Percentiles rank a stretch among this genome's conserved stretches.
phyloP scores from a whole-genome alignment of 495 filamentous ascomycete genomes.

The Symbiotaphrina buchneri region DNA sequence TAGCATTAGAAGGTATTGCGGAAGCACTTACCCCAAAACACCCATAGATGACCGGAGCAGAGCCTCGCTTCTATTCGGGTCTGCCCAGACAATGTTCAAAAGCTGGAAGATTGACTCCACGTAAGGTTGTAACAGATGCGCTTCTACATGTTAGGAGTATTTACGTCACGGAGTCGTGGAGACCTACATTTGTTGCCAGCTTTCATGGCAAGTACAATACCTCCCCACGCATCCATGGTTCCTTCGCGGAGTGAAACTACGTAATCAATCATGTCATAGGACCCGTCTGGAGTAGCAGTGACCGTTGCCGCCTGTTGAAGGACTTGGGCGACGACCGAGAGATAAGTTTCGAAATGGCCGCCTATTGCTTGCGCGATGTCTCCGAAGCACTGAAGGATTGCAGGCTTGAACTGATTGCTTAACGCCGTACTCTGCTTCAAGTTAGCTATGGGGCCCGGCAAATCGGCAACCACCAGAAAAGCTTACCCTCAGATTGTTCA shows the following conservation, averaged over 20 bases:
- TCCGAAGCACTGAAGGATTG: constrained; percentile 92
- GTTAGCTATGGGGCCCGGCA: constrained; percentile 9
- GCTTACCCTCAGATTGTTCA: constrained; percentile 71
- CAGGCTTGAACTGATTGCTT: constrained; percentile 92
- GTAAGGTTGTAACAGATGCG: constrained; percentile 46
- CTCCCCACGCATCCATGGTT: constrained; percentile 98
- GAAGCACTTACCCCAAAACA: constrained; percentile 54
- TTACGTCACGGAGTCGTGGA: neutral
- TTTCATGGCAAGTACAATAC: constrained; percentile 86
- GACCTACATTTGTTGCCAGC: constrained; percentile 45
- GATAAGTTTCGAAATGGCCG: constrained; percentile 76
- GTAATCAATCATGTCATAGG: constrained; percentile 87
- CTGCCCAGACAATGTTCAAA: constrained; percentile 57
- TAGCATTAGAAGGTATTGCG: neutral
- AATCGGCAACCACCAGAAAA: constrained; percentile 2
- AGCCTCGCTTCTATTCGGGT: constrained; percentile 72
- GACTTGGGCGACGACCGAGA: constrained; percentile 77
- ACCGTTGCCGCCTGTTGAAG: constrained; percentile 80
- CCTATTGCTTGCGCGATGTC: constrained; percentile 95
- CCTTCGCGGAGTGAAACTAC: constrained; percentile 84
- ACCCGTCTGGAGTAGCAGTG: constrained; percentile 41
- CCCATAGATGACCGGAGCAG: constrained; percentile 86
- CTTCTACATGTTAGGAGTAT: constrained; percentile 16
- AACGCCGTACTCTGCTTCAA: constrained; percentile 34
- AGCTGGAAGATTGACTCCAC: constrained; percentile 78